Evolutionary conservation across 345 rosid genomes (phyloP).

Genomic region (Pistacia vera): DNA sequence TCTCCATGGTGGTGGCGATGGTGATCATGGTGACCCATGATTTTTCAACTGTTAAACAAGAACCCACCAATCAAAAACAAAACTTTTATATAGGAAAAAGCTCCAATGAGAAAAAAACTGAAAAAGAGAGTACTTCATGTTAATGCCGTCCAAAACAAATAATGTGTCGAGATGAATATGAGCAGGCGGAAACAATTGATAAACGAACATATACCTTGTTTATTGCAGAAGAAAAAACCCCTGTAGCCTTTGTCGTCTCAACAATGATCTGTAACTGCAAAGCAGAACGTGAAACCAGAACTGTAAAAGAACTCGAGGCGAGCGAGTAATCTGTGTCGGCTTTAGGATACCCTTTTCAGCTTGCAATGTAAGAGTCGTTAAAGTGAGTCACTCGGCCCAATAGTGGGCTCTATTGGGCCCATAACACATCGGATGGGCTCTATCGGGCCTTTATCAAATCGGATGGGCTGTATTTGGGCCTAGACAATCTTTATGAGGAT

Average conservation of each 20-base stretch:
- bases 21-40: constrained; percentile 15
- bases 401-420: no score
- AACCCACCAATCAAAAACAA: constrained; percentile 4
- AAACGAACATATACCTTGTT: not conserved
- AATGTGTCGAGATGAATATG: not conserved
- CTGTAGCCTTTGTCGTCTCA: not conserved
- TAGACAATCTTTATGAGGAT: no score
- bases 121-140: no score
- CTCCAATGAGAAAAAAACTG: not conserved
- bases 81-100: not conserved
- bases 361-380: no score
- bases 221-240: not conserved
- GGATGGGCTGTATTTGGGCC: no score
- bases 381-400: no score
- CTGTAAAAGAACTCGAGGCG: not conserved
- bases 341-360: not conserved
- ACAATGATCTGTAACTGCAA: not conserved
- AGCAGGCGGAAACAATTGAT: not conserved
- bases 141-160: no score
- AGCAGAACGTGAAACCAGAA: not conserved
- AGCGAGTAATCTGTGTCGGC: not conserved
- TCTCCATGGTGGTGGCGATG: constrained; percentile 27
- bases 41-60: not conserved
- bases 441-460: no score
- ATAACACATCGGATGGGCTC: no score